These are phyloP conservation scores for Sporisorium iseilematis-ciliati DNA, from an alignment of 1,284 basidiomycete genomes.

Conservation along the genomic window DNA sequence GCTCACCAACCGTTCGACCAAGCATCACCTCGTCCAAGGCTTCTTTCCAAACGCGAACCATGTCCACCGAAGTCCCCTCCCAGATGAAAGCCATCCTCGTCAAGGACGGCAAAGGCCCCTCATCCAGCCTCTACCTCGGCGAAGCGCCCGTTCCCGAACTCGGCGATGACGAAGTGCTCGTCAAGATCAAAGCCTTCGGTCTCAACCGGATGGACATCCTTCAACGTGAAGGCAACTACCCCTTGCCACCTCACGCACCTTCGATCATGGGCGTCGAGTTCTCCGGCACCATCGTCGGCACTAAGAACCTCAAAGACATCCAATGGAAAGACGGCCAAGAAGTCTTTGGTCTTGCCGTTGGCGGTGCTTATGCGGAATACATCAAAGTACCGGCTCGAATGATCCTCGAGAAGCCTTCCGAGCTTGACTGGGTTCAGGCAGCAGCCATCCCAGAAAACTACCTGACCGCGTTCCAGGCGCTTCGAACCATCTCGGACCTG, in stretches of 20 bases:
- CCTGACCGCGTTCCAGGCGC: constrained; percentile 67
- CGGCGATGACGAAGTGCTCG: constrained; percentile 77
- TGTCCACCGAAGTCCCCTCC: constrained; percentile 47
- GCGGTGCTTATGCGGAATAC: constrained; percentile 91
- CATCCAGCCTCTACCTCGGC: constrained; percentile 84
- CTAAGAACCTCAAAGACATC: constrained; percentile 70
- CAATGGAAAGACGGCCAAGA: constrained; percentile 79
- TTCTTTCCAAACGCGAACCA: constrained; percentile 14
- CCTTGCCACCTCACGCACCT: constrained; percentile 81
- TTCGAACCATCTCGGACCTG: constrained; percentile 44
- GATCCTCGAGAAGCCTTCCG: constrained; percentile 80
- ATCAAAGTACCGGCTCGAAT: constrained; percentile 79
- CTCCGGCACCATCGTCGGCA: constrained; percentile 72
- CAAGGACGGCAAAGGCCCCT: constrained; percentile 82
- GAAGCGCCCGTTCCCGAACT: constrained; percentile 75
- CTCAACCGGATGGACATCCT: constrained; percentile 69
- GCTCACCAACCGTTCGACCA: background rate
- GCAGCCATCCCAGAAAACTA: constrained; percentile 66
- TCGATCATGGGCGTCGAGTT: constrained; percentile 92
- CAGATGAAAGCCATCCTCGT: constrained; percentile 86
- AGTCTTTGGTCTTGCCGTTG: constrained; percentile 81
- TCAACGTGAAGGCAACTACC: constrained; percentile 70
- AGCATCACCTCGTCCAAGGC: background rate
- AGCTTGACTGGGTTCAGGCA: constrained; percentile 83
- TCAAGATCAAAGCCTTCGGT: constrained; percentile 71